Conservation (phyloP, 768 basidiomycete genomes). For the Sporobolomyces roseus region DNA sequence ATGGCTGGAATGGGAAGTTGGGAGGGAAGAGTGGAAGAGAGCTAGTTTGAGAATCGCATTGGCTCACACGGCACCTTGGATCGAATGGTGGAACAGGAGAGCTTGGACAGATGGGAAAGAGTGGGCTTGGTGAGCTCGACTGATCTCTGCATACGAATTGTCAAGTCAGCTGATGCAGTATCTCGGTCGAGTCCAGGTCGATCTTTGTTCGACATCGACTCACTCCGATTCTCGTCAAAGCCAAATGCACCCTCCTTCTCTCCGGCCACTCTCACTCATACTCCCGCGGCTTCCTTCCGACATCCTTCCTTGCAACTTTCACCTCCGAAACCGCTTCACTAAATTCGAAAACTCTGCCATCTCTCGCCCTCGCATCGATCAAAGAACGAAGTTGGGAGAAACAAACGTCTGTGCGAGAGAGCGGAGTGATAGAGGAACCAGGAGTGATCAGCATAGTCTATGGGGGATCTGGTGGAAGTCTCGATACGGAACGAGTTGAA, state of each 20-base stretch:
- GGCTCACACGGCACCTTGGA: constrained; percentile 39
- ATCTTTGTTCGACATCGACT: constrained; percentile 33
- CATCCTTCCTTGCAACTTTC: constrained; percentile 12
- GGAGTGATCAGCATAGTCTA: constrained; percentile 21
- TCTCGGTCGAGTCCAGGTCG: constrained; percentile 19
- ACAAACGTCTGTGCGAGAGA: not conserved
- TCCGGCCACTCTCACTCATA: constrained; percentile 41
- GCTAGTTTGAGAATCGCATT: constrained; percentile 30
- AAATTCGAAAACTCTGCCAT: constrained; percentile 3
- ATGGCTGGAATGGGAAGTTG: constrained; percentile 33
- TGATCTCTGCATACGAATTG: not conserved
- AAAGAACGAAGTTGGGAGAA: constrained; percentile 16
- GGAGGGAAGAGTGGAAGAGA: constrained; percentile 10
- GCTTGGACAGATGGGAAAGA: constrained; percentile 36
- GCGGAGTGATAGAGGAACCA: constrained; percentile 7
- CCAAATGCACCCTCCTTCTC: constrained; percentile 23
- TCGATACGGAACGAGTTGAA: constrained; percentile 37
- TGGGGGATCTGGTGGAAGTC: constrained; percentile 39
- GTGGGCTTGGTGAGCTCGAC: constrained; percentile 23
- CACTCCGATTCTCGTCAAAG: constrained; percentile 20
- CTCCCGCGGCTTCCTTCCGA: constrained; percentile 39
- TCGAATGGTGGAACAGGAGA: constrained; percentile 37
- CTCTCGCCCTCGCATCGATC: constrained; percentile 3
- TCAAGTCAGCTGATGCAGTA: not conserved
- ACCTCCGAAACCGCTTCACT: not conserved